Evolutionary conservation across 352 stramenopile species (phyloP).

Genomic region (Phytopythium aichiense): DNA sequence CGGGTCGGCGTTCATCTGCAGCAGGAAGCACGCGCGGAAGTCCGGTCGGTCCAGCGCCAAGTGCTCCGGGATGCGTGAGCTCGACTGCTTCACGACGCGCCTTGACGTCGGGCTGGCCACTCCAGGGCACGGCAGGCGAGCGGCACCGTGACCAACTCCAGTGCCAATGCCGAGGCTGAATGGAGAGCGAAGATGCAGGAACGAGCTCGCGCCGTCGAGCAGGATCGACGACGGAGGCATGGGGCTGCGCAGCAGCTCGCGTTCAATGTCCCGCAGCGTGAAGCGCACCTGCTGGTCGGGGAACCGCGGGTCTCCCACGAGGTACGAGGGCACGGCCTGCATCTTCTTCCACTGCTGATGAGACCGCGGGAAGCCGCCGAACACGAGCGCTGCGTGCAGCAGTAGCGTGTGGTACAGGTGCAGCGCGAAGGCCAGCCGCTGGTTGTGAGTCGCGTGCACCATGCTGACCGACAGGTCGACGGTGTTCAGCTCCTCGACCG

Average conservation of each 20-base stretch:
- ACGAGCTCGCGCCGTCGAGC: slow-evolving; percentile 14
- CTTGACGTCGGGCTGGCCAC: slow-evolving; percentile 6
- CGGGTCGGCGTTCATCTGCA: slow-evolving; percentile 69
- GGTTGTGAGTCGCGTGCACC: slow-evolving; percentile 16
- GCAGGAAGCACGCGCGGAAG: slow-evolving; percentile 79
- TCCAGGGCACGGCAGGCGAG: background rate
- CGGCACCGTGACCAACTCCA: background rate
- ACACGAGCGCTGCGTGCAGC: slow-evolving; percentile 62
- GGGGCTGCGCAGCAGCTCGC: slow-evolving; percentile 66
- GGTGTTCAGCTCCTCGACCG: slow-evolving; percentile 42
- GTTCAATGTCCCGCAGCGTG: slow-evolving; percentile 84
- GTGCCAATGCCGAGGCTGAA: background rate
- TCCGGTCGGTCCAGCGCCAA: slow-evolving; percentile 45
- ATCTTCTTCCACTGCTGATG: slow-evolving; percentile 75
- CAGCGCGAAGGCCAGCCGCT: slow-evolving; percentile 71
- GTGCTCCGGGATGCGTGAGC: slow-evolving; percentile 19
- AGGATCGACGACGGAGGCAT: slow-evolving; percentile 14
- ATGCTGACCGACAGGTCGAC: slow-evolving; percentile 25
- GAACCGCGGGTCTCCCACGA: slow-evolving; percentile 19
- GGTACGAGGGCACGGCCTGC: slow-evolving; percentile 50
- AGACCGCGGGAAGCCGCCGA: slow-evolving; percentile 34
- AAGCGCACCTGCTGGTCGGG: slow-evolving; percentile 22
- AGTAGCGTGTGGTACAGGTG: slow-evolving; percentile 90
- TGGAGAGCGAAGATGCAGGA: background rate
- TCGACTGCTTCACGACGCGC: slow-evolving; percentile 17